phyloP scores from a whole-genome alignment of 495 filamentous ascomycete species.

The Stereocaulon alpinum region DNA sequence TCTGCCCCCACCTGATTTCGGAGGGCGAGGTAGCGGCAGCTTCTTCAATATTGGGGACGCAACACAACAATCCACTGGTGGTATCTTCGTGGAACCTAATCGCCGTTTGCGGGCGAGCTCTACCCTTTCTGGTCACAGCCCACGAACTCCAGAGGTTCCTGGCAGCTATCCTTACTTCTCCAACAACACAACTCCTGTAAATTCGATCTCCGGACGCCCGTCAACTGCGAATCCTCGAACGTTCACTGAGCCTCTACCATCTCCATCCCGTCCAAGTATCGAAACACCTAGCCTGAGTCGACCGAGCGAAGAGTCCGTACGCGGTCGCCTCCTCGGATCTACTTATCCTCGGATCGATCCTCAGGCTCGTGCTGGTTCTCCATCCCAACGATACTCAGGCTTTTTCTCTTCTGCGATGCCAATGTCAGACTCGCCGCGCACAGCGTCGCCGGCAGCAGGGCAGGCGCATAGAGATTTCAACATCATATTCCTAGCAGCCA shows the following conservation, averaged over 20 bases:
- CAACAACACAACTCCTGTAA: slow-evolving; percentile 21
- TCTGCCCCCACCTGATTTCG: slow-evolving; percentile 25
- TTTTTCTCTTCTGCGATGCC: slow-evolving; percentile 82
- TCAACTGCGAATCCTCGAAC: slow-evolving; percentile 14
- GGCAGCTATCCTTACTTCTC: slow-evolving; percentile 25
- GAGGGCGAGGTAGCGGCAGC: slow-evolving; percentile 19
- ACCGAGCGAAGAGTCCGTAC: slow-evolving; percentile 18
- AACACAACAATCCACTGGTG: slow-evolving; percentile 1
- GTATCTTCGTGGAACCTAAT: slow-evolving; percentile 4
- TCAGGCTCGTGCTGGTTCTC: slow-evolving; percentile 17
- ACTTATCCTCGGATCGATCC: slow-evolving; percentile 12
- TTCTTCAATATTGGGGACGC: slow-evolving; percentile 21
- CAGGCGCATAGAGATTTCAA: slow-evolving; percentile 30
- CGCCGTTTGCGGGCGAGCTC: slow-evolving; percentile 24
- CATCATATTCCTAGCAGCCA: slow-evolving; percentile 81
- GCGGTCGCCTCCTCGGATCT: slow-evolving; percentile 2
- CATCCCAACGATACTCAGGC: slow-evolving; percentile 38
- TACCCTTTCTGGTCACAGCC: slow-evolving; percentile 38
- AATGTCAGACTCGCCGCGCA: slow-evolving; percentile 52
- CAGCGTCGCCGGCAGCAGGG: slow-evolving; percentile 24
- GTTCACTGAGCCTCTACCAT: slow-evolving; percentile 16
- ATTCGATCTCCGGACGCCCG: slow-evolving; percentile 15
- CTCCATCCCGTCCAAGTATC: slow-evolving; percentile 17
- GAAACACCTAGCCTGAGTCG: slow-evolving; percentile 17
- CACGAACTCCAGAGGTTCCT: slow-evolving; percentile 23